Percentiles rank a stretch among this genome's conserved stretches.
Conservation (phyloP, 2,329 filamentous ascomycete species). For the Esteya vermicola region DNA sequence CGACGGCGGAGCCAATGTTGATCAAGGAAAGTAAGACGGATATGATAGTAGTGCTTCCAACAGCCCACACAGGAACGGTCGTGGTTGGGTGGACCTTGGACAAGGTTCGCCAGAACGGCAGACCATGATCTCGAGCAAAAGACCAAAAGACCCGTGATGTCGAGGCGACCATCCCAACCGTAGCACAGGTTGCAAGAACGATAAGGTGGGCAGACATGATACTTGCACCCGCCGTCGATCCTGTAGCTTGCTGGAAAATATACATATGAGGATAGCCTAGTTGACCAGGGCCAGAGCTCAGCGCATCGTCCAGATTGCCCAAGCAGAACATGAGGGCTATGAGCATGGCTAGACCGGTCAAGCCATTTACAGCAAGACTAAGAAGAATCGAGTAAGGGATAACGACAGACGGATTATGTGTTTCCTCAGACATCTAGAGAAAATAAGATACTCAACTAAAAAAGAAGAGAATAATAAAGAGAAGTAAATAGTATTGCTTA, state of each 20-base stretch:
- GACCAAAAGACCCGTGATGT: slow-evolving; percentile 33
- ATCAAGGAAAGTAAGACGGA: slow-evolving; percentile 2
- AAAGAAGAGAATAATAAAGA: slow-evolving; percentile 18
- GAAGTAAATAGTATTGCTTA: too few species aligned
- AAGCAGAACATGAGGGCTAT: slow-evolving; percentile 21
- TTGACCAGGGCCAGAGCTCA: slow-evolving; percentile 4
- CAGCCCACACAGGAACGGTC: slow-evolving; percentile 20
- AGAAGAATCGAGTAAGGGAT: too few species aligned
- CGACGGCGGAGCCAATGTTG: slow-evolving; percentile 4
- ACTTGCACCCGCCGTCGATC: slow-evolving; percentile 29
- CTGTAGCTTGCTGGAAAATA: slow-evolving; percentile 37
- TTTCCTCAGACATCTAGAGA: not conserved
- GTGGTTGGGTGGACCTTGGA: slow-evolving; percentile 20
- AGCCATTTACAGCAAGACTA: slow-evolving; percentile 13
- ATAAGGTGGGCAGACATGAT: slow-evolving; percentile 32
- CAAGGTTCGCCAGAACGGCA: slow-evolving; percentile 24
- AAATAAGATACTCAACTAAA: slow-evolving; percentile 12
- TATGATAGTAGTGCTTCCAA: not conserved
- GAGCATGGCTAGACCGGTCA: slow-evolving; percentile 19
- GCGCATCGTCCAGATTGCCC: slow-evolving; percentile 12
- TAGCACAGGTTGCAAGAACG: slow-evolving; percentile 12
- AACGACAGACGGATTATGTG: too few species aligned
- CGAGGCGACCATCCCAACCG: slow-evolving; percentile 37
- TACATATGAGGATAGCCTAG: slow-evolving; percentile 33
- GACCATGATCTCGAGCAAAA: slow-evolving; percentile 30